Evolutionary conservation across 1,139 yeast genomes (phyloP).

Genomic region (Groenewaldozyma sp.): DNA sequence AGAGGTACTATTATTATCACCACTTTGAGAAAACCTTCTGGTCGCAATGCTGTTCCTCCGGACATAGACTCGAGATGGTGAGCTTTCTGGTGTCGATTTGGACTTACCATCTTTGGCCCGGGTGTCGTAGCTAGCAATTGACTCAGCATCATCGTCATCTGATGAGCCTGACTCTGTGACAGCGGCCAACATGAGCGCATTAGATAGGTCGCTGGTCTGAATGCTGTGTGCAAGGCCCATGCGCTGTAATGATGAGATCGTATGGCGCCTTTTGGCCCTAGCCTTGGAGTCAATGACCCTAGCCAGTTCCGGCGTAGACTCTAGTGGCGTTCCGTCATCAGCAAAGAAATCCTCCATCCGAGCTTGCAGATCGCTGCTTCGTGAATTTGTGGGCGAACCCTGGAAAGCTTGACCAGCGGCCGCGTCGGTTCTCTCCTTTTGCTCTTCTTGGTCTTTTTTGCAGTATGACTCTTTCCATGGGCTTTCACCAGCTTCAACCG

Average conservation of each 20-base stretch:
- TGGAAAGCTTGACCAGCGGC: background rate
- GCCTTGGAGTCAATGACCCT: slow-evolving; percentile 11
- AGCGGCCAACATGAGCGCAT: slow-evolving; percentile 5
- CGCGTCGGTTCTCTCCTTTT: background rate
- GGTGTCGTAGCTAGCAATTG: background rate
- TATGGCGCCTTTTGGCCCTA: slow-evolving; percentile 24
- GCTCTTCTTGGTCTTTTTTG: background rate
- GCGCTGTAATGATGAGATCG: slow-evolving; percentile 39
- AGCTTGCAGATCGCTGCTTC: background rate
- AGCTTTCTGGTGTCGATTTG: slow-evolving; percentile 78
- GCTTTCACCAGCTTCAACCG: too few species aligned
- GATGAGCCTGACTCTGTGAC: background rate
- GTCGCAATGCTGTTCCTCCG: slow-evolving; percentile 71
- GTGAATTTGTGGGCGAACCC: background rate
- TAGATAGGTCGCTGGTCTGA: slow-evolving; percentile 46
- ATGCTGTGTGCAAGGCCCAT: slow-evolving; percentile 69
- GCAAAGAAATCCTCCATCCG: background rate
- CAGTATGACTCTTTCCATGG: background rate
- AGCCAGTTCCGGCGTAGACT: slow-evolving; percentile 9
- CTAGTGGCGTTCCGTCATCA: background rate
- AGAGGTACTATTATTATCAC: background rate
- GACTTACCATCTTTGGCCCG: slow-evolving; percentile 22
- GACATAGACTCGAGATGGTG: slow-evolving; percentile 81
- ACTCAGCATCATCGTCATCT: background rate
- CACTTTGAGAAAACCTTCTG: background rate